A percentile compares a stretch with the other conserved stretches of the same genome.
These are phyloP conservation scores for Davidsoniella virescens DNA, from an alignment of 2,329 filamentous ascomycete species.

Conservation along the genomic window DNA sequence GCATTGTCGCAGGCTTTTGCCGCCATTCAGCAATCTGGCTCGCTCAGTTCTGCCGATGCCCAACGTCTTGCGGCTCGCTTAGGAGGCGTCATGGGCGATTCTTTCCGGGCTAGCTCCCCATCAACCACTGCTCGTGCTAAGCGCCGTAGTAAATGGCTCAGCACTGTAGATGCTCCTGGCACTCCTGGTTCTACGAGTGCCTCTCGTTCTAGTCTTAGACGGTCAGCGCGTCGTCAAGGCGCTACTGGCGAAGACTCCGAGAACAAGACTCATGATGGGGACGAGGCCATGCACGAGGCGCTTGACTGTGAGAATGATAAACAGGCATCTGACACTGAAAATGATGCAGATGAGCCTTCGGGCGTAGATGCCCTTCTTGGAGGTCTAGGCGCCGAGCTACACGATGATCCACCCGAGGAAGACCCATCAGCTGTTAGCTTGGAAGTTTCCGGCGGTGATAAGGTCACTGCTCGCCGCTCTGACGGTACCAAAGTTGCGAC, in stretches of 20 bases:
- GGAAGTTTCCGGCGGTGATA: conserved; percentile 72
- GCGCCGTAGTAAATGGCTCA: neutral
- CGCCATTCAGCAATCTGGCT: conserved; percentile 57
- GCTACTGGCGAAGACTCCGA: neutral
- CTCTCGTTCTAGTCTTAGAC: conserved; percentile 22
- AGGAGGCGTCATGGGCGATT: neutral
- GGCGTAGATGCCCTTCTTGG: conserved; percentile 79
- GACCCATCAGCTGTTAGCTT: conserved; percentile 71
- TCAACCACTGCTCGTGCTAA: too few relatives aligned
- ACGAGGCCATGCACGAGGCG: conserved; percentile 49
- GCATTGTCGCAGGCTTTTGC: conserved; percentile 54
- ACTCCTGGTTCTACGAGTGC: conserved; percentile 2
- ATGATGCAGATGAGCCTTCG: conserved; percentile 32
- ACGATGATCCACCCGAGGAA: conserved; percentile 45
- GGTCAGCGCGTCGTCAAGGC: conserved; percentile 41
- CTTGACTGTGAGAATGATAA: conserved; percentile 90
- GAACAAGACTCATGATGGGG: conserved; percentile 23
- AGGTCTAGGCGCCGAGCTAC: conserved; percentile 72
- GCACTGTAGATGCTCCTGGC: neutral
- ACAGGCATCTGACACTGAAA: conserved; percentile 57
- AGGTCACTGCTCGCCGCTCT: conserved; percentile 79
- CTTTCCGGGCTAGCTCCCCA: neutral
- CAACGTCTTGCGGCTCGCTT: conserved; percentile 21
- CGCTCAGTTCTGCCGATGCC: neutral
- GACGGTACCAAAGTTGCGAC: conserved; percentile 79